These are phyloP conservation scores for Hippophae rhamnoides DNA, from an alignment of 306 rosid species.

Conservation along the genomic window DNA sequence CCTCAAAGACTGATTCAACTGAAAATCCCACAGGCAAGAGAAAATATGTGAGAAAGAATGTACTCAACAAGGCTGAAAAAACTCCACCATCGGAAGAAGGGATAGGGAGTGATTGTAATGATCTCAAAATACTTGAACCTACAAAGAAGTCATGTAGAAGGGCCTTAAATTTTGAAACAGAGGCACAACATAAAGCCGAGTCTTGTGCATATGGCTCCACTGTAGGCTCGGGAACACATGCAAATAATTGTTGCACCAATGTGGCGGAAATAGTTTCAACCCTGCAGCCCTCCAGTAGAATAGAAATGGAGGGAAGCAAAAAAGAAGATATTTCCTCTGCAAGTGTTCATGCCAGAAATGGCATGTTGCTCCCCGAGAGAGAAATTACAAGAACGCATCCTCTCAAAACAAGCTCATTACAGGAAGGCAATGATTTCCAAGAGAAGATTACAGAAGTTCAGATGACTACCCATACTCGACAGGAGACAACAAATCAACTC, in stretches of 20 bases:
- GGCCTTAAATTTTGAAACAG: constrained; percentile 42
- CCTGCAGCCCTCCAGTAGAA: constrained; percentile 11
- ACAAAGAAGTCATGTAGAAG: constrained; percentile 36
- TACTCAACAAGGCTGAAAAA: constrained; percentile 19
- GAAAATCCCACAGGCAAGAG: constrained; percentile 33
- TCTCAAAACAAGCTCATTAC: constrained; percentile 13
- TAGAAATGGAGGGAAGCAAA: constrained; percentile 10
- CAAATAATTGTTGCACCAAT: background rate
- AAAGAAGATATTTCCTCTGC: constrained; percentile 17
- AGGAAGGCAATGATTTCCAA: constrained; percentile 8
- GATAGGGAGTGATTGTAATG: constrained; percentile 14
- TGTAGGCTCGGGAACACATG: constrained; percentile 10
- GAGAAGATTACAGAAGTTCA: constrained; percentile 13
- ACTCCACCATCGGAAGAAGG: constrained; percentile 24
- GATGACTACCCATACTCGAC: constrained; percentile 19
- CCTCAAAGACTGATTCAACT: constrained; percentile 37
- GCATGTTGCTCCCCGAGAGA: background rate
- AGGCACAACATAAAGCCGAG: constrained; percentile 25
- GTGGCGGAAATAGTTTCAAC: constrained; percentile 18
- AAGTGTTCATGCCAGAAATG: constrained; percentile 19
- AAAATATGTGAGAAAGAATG: constrained; percentile 37
- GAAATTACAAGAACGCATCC: constrained; percentile 12
- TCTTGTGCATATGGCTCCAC: constrained; percentile 19
- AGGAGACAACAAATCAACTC: constrained; percentile 3
- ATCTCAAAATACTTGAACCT: constrained; percentile 19